These are phyloP conservation scores for Neurospora sublineolata DNA, from an alignment of 495 filamentous ascomycete species.

Conservation along the genomic window DNA sequence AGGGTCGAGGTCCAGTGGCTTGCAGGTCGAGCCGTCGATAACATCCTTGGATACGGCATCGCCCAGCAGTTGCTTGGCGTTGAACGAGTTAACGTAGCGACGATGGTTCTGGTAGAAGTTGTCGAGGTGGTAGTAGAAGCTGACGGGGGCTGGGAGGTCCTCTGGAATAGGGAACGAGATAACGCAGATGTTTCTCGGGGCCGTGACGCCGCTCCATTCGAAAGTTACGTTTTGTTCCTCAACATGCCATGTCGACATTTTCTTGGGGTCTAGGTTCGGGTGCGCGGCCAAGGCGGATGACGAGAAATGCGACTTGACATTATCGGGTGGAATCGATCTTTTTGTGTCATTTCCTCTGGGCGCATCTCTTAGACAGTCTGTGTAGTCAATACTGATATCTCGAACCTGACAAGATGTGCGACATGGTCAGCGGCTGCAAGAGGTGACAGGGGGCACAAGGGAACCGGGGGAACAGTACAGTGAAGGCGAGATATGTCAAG, in stretches of 20 bases:
- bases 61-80: conserved; percentile 71
- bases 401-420: conserved; percentile 52
- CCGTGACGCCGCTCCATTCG: conserved; percentile 11
- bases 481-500: conserved; percentile 22
- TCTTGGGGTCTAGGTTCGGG: conserved; percentile 12
- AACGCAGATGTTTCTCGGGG: conserved; percentile 38
- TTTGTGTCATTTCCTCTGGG: conserved; percentile 20
- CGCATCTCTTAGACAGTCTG: conserved; percentile 50
- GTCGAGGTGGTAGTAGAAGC: conserved; percentile 87
- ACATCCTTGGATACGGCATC: conserved; percentile 45
- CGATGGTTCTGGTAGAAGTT: conserved; percentile 99
- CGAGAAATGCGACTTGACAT: conserved; percentile 58
- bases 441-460: neutral
- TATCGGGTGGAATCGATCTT: conserved; percentile 37
- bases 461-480: conserved; percentile 10
- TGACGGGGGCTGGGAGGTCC: conserved; percentile 63
- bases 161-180: conserved; percentile 71
- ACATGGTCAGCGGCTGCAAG: conserved; percentile 18
- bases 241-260: conserved; percentile 20
- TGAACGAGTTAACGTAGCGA: conserved; percentile 83
- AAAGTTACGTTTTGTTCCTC: conserved; percentile 11
- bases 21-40: conserved; percentile 59
- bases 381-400: conserved; percentile 84
- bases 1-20: conserved; percentile 52
- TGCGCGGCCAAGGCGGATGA: conserved; percentile 18